Percentiles rank a stretch among this genome's conserved stretches.
phyloP scores from a whole-genome alignment of 1,284 basidiomycete species.

The Leccinum subrobustum region DNA sequence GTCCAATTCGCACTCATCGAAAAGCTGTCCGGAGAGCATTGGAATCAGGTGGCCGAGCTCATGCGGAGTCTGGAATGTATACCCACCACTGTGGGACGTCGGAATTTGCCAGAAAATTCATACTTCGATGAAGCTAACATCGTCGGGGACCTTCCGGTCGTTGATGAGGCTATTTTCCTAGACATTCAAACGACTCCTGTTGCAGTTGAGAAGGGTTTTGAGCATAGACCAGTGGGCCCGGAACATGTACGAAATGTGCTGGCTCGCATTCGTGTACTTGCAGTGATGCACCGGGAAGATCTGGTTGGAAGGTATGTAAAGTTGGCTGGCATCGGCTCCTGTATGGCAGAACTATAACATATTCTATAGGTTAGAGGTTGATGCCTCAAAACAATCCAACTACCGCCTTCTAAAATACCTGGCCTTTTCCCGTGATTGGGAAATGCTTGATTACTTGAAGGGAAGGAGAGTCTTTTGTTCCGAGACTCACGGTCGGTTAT shows the following conservation, averaged over 20 bases:
- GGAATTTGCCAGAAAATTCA: slow-evolving; percentile 14
- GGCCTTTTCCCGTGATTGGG: no score
- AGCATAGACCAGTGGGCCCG: background rate
- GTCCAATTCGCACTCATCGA: slow-evolving; percentile 83
- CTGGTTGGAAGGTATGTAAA: slow-evolving; percentile 12
- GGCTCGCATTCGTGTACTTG: slow-evolving; percentile 1
- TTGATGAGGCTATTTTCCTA: slow-evolving; percentile 1
- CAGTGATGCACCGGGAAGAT: background rate
- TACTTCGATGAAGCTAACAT: slow-evolving; percentile 27
- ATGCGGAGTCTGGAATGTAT: slow-evolving; percentile 71
- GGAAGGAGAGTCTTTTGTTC: no score
- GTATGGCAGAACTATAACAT: background rate
- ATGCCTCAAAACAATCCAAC: no score
- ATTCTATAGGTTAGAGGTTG: background rate
- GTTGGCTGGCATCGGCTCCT: background rate
- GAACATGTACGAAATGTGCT: slow-evolving; percentile 10
- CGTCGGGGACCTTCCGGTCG: slow-evolving; percentile 20
- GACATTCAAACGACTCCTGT: slow-evolving; percentile 2
- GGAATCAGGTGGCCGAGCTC: slow-evolving; percentile 60
- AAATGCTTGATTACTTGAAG: no score
- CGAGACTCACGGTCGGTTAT: no score
- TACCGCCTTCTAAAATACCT: no score
- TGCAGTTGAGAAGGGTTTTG: background rate
- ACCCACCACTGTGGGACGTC: slow-evolving; percentile 55
- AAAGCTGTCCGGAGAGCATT: slow-evolving; percentile 52